Evolutionary conservation across 352 stramenopile genomes (phyloP).

Genomic region (Phytophthora palmivora): DNA sequence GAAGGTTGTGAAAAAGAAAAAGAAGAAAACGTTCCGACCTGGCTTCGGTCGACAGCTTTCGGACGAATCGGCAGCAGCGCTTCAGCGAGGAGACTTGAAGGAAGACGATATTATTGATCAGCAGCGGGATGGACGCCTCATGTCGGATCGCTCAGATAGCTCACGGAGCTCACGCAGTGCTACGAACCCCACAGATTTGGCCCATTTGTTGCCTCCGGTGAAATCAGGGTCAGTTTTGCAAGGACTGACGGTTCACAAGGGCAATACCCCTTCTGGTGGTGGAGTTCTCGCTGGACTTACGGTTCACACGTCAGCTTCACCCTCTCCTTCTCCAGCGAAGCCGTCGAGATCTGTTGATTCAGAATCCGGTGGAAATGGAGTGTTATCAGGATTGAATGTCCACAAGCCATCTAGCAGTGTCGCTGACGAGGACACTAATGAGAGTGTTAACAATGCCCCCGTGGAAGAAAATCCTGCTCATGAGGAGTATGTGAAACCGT

Average conservation of each 20-base stretch:
- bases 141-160: slow-evolving; percentile 38
- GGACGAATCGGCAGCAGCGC: slow-evolving; percentile 77
- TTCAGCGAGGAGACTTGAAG: slow-evolving; percentile 81
- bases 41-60: slow-evolving; percentile 86
- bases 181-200: slow-evolving; percentile 65
- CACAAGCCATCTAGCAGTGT: slow-evolving; percentile 34
- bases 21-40: slow-evolving; percentile 86
- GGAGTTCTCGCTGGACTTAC: slow-evolving; percentile 74
- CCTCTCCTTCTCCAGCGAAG: slow-evolving; percentile 43
- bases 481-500: slow-evolving; percentile 37
- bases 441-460: slow-evolving; percentile 16
- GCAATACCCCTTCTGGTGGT: slow-evolving; percentile 25
- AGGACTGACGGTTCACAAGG: slow-evolving; percentile 68
- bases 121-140: slow-evolving; percentile 35
- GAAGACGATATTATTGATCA: slow-evolving; percentile 72
- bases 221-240: slow-evolving; percentile 65
- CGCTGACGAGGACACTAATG: slow-evolving; percentile 22
- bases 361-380: slow-evolving; percentile 37
- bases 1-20: slow-evolving; percentile 78
- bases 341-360: slow-evolving; percentile 21
- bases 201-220: slow-evolving; percentile 68
- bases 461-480: slow-evolving; percentile 20
- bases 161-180: slow-evolving; percentile 37
- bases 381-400: slow-evolving; percentile 63
- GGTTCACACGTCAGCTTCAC: slow-evolving; percentile 55